phyloP scores from a whole-genome alignment of 345 rosid genomes.

The Xanthoceras sorbifolium region DNA sequence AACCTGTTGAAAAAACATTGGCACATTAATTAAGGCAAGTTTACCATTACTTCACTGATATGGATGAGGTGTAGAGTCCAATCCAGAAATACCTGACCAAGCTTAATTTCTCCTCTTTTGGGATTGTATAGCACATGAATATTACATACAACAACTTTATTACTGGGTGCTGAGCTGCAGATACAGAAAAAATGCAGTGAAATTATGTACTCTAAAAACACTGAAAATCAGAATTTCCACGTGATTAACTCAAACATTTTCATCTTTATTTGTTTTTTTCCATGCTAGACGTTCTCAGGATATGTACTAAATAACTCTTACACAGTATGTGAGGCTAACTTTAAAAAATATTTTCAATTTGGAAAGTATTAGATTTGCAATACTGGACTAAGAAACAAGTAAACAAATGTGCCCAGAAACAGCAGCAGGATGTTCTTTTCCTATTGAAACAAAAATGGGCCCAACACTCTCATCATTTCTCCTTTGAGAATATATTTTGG shows the following conservation, averaged over 20 bases:
- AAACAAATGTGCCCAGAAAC: not conserved
- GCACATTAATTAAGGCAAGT: conserved; percentile 11
- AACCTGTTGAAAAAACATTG: conserved; percentile 48
- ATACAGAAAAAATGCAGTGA: conserved; percentile 8
- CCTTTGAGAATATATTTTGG: not conserved
- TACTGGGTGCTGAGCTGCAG: conserved; percentile 53
- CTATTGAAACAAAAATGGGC: not conserved
- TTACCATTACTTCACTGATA: not conserved
- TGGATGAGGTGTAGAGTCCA: conserved; percentile 2
- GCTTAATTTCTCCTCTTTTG: conserved; percentile 90
- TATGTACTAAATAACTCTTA: not conserved
- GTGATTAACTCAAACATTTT: not conserved
- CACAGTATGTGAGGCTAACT: not conserved
- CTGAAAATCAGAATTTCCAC: not conserved
- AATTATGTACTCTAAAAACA: not conserved
- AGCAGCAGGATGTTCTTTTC: not conserved
- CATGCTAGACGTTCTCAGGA: not conserved
- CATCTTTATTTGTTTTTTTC: not conserved
- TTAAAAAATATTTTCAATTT: not conserved
- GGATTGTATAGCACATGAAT: conserved; percentile 97
- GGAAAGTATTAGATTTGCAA: not conserved
- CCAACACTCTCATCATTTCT: not conserved
- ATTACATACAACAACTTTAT: conserved; percentile 76
- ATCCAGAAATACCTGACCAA: conserved; percentile 73
- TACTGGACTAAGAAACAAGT: not conserved